A percentile compares a stretch with the other conserved stretches of the same genome.
phyloP scores from a whole-genome alignment of 805 yeast genomes.

The Metschnikowia baotianmanensis region DNA sequence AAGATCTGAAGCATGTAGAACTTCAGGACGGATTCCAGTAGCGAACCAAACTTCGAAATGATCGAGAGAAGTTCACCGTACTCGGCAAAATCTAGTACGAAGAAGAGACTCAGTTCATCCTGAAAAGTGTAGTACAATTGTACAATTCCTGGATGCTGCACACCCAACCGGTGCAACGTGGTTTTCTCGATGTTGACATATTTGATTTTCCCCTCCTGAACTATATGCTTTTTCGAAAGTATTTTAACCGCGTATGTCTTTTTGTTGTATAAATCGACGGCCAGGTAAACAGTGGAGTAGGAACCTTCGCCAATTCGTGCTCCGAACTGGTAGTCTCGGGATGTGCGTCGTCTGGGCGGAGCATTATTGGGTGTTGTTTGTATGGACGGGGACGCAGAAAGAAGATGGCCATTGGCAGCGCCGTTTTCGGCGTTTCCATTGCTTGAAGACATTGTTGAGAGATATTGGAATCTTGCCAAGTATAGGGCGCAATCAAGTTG shows the following conservation, averaged over 20 bases:
- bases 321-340: constrained; percentile 86
- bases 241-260: constrained; percentile 88
- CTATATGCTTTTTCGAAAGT: constrained; percentile 87
- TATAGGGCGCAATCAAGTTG: background rate
- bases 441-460: background rate
- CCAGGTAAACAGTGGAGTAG: constrained; percentile 89
- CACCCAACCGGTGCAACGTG: constrained; percentile 81
- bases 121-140: constrained; percentile 92
- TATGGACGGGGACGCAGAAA: background rate
- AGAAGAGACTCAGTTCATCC: constrained; percentile 81
- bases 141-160: constrained; percentile 89
- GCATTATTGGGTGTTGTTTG: background rate
- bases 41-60: constrained; percentile 72
- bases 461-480: background rate
- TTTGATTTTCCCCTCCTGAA: constrained; percentile 90
- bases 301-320: constrained; percentile 93
- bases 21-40: constrained; percentile 69
- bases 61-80: constrained; percentile 89
- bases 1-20: constrained; percentile 84
- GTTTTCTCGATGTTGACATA: constrained; percentile 95
- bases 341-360: constrained; percentile 39
- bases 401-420: background rate
- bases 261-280: constrained; percentile 70
- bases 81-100: constrained; percentile 91
- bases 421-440: constrained; percentile 1